Evolutionary conservation across 495 filamentous ascomycete genomes (phyloP).

Genomic region (Niebla homalea): DNA sequence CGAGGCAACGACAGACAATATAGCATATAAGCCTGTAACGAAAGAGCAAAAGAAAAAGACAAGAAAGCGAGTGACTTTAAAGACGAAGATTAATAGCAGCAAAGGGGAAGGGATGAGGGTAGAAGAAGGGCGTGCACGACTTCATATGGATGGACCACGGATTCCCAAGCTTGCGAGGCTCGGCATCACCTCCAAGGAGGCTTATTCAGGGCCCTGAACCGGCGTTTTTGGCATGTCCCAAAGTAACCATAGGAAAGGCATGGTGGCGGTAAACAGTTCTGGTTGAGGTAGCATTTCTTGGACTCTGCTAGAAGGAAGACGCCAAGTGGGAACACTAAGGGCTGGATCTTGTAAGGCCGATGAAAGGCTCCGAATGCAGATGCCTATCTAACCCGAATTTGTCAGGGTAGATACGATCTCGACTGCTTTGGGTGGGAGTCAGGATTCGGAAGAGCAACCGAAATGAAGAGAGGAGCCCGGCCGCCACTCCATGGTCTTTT

Average conservation of each 20-base stretch:
- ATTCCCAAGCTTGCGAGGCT: no score
- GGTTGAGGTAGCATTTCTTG: no score
- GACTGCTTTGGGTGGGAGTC: neutral
- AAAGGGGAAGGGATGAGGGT: neutral
- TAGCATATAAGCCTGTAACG: slow-evolving; percentile 1
- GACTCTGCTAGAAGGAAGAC: no score
- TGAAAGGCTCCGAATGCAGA: neutral
- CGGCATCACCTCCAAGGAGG: no score
- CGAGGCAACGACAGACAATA: neutral
- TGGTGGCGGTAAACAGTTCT: no score
- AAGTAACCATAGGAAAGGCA: no score
- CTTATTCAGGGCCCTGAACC: no score
- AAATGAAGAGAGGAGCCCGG: slow-evolving; percentile 1
- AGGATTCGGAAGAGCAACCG: neutral
- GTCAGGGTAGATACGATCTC: neutral
- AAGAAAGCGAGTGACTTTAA: neutral
- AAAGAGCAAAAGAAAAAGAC: neutral
- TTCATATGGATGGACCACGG: no score
- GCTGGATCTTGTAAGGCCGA: neutral
- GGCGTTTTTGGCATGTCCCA: no score
- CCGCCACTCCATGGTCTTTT: neutral
- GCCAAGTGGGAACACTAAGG: no score
- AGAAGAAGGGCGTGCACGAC: neutral
- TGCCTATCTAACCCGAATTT: no score
- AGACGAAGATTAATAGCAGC: no score